Conservation (phyloP, 1,284 basidiomycete genomes). For the Trichosporon faecale region DNA sequence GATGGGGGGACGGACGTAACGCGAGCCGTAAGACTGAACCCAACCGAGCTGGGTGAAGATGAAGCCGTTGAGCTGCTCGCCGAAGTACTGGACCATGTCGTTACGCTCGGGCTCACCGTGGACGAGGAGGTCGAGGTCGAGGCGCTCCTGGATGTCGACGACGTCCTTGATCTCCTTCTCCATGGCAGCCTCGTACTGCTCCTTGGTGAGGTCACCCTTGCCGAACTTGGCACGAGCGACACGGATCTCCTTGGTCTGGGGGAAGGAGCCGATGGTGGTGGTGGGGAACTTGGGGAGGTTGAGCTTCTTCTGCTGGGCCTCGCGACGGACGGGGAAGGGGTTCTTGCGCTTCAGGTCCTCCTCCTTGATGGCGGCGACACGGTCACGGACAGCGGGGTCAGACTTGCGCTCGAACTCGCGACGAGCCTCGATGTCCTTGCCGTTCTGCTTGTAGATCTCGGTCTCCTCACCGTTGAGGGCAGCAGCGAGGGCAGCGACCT, state of each 20-base stretch:
- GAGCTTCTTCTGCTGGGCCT: constrained; percentile 84
- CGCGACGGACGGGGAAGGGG: constrained; percentile 81
- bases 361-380: constrained; percentile 85
- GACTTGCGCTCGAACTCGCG: constrained; percentile 94
- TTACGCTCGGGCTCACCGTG: constrained; percentile 99
- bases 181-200: constrained; percentile 96
- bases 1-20: constrained; percentile 98
- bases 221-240: constrained; percentile 88
- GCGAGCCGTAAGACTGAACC: constrained; percentile 87
- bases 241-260: constrained; percentile 99
- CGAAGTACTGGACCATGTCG: constrained; percentile 99
- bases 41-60: constrained; percentile 85
- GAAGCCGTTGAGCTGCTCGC: constrained; percentile 92
- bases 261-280: constrained; percentile 98
- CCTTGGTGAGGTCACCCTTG: constrained; percentile 85
- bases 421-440: constrained; percentile 85
- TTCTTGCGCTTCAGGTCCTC: constrained; percentile 87
- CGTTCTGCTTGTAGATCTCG: constrained; percentile 80
- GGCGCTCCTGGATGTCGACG: constrained; percentile 93
- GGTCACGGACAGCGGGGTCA: constrained; percentile 92
- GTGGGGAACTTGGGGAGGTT: constrained; percentile 96
- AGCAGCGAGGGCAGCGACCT: constrained; percentile 84
- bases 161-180: constrained; percentile 95
- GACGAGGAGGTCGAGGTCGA: constrained; percentile 94
- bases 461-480: constrained; percentile 75